Evolutionary conservation across 306 rosid genomes (phyloP), one percentile per base, ranked within the genome.

Genomic region (Quercus wislizeni): DNA sequence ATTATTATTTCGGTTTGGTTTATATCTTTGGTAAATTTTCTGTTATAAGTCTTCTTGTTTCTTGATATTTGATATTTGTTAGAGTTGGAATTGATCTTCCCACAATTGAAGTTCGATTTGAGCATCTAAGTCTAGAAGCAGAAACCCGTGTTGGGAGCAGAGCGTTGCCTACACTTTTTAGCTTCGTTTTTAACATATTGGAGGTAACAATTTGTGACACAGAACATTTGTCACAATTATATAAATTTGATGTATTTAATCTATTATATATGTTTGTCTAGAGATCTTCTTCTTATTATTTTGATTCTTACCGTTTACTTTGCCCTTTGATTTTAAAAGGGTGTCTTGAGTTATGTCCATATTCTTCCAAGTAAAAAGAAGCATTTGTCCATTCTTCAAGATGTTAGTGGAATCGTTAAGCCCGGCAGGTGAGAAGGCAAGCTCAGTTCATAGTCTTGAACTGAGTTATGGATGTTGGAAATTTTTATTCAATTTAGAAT

Each of bases 61-160:
- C 27, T 35, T 35, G 72, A 38, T 19, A 33, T 68, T 49, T 49
- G 54, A 49, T 49, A 10, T 63, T 28, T 68, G 52, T 35, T 74
- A 92, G 97, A 76, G 95, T 92, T 86, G 95, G 93, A 70, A 79
- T 92, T 63, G 84, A 86, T 6, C 69, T 90, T 55, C 95, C 95
- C 17, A 86, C 95, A 59, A 83, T 89, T 78, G 97, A 92, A 83
- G 91, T 90, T 55, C 85, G 93, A 74, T 92, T 74, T 79, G 91
- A 92, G 87, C 86, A 92, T 75, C 33, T 92, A 56, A 85, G 71
- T 54, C 75, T 90, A 38, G 95, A 89, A 61, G 91, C 95, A 78
- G 90, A 90, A 79, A 89, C 85, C 77, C 70, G 80, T 77, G 89
- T 86, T 46, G 97, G 95, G 82, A 80, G 89, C 78, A 89, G 93